Base-by-base conservation (phyloP, 306 rosid genomes). In the Clitoria ternatea region DNA sequence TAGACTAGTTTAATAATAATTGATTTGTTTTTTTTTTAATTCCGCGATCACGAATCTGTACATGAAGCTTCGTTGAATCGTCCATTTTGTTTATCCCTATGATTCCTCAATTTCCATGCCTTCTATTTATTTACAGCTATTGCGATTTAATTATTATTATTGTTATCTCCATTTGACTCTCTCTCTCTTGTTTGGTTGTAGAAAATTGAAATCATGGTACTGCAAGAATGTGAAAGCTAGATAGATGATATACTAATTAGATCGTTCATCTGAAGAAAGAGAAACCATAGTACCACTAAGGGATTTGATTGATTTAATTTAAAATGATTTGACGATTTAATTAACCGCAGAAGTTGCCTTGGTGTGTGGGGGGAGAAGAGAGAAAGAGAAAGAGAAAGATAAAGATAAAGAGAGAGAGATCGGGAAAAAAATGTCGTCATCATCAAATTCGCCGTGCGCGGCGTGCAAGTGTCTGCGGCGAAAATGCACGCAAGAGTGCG, bases 401-500 rank as follows among this genome's bases (percentile, higher is more conserved):
- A 19, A 12, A 22, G n/a, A 8, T 1, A 50, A 8, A 23, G 73
- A 62, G 27, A 44, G 69, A 48, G 68, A 27, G 60, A 61, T 37
- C 49, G 59, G 50, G n/a, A n/a, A 48, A 27, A 43, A 78, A 22
- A 74, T 75, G 85, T 70, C 88, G 27, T 76, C 88, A 37, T 73
- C 88, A 35, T 84, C 93, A n/a, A 87, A 80, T 53, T 76, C 97
- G 5, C 98, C 98, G 63, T 93, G 97, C 76, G 98, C 96, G 23
- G 97, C 98, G 53, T 93, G 98, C 81, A 93, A 93, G 79, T 79
- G 54, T 19, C 89, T 77, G 10, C 45, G 98, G 79, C 74, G 96
- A 40, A 93, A 90, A 37, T 93, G 98, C 87, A 90, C 98, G 13
- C 93, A 85, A 55, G 97, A 93, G 70, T 93, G 98, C 76, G 96